Conservation (phyloP, 2,329 filamentous ascomycete species). For the Cladophialophora exuberans region DNA sequence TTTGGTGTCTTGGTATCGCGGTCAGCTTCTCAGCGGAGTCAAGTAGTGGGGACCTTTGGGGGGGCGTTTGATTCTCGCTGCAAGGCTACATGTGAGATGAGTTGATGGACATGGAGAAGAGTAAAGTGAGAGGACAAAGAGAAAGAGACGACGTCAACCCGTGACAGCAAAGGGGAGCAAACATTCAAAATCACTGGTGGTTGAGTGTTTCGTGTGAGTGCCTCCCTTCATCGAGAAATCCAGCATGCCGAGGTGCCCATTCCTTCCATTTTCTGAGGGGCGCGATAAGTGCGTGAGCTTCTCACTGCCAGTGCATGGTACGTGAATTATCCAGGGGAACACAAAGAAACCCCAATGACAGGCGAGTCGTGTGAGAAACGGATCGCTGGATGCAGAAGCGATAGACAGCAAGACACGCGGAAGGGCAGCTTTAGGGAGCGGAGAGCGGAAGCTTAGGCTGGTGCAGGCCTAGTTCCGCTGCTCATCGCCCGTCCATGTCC, state of each 20-base stretch:
- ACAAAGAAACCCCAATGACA: conserved; percentile 6
- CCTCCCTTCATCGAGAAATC: too few relatives aligned
- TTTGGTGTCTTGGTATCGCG: neutral
- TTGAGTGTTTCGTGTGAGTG: neutral
- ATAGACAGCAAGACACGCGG: conserved; percentile 10
- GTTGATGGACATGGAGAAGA: neutral
- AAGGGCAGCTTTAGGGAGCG: neutral
- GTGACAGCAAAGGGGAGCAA: conserved; percentile 9
- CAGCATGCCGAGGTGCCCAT: conserved; percentile 12
- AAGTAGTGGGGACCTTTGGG: neutral
- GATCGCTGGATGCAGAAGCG: conserved; percentile 10
- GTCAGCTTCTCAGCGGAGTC: conserved; percentile 1
- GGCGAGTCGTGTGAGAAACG: conserved; percentile 7
- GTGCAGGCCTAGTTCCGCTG: neutral
- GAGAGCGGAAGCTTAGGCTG: neutral
- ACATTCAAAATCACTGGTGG: conserved; percentile 4
- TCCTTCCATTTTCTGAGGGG: conserved; percentile 10
- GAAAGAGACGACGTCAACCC: neutral
- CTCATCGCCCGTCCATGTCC: neutral
- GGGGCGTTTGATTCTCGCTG: neutral
- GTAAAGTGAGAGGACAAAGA: neutral
- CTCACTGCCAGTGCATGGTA: neutral
- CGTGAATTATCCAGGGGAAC: conserved; percentile 13
- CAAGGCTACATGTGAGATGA: neutral
- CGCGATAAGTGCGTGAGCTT: neutral